Percentiles rank a stretch among this genome's conserved stretches.
These are phyloP conservation scores for Paraphoma sp. DNA, from an alignment of 2,329 filamentous ascomycete genomes.

Conservation along the genomic window DNA sequence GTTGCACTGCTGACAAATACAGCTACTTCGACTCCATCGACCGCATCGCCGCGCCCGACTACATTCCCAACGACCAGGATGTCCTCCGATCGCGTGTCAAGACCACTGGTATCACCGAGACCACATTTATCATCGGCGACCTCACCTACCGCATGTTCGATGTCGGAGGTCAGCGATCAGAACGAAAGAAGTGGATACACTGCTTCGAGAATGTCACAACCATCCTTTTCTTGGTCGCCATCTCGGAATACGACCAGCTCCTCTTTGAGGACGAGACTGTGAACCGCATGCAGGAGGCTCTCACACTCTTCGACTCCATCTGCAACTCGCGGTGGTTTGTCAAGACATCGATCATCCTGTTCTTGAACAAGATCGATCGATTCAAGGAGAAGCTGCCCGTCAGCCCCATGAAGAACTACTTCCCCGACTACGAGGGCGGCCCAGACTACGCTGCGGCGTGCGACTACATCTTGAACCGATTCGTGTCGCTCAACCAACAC, in stretches of 20 bases:
- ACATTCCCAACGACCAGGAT: slow-evolving; percentile 94
- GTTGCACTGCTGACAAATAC: slow-evolving; percentile 22
- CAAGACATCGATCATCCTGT: slow-evolving; percentile 75
- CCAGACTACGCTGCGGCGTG: slow-evolving; percentile 95
- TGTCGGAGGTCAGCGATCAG: slow-evolving; percentile 91
- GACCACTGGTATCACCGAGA: slow-evolving; percentile 97
- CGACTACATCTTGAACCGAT: slow-evolving; percentile 98
- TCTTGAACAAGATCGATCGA: slow-evolving; percentile 77
- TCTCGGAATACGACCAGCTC: slow-evolving; percentile 95
- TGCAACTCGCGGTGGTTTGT: slow-evolving; percentile 77
- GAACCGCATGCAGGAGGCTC: slow-evolving; percentile 76
- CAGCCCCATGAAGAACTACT: slow-evolving; percentile 78
- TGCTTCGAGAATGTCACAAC: slow-evolving; percentile 98
- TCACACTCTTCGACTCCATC: slow-evolving; percentile 75
- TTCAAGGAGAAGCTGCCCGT: slow-evolving; percentile 78
- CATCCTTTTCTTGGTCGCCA: slow-evolving; percentile 94
- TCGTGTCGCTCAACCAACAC: slow-evolving; percentile 97
- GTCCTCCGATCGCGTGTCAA: slow-evolving; percentile 95
- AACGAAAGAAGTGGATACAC: slow-evolving; percentile 99
- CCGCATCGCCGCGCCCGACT: slow-evolving; percentile 88
- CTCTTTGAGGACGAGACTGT: slow-evolving; percentile 94
- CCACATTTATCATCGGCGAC: slow-evolving; percentile 92
- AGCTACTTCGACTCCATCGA: slow-evolving; percentile 97
- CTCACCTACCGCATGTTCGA: slow-evolving; percentile 98
- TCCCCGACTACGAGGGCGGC: slow-evolving; percentile 81